Evolutionary conservation across 768 basidiomycete species (phyloP).

Genomic region (Butyriboletus loyo): DNA sequence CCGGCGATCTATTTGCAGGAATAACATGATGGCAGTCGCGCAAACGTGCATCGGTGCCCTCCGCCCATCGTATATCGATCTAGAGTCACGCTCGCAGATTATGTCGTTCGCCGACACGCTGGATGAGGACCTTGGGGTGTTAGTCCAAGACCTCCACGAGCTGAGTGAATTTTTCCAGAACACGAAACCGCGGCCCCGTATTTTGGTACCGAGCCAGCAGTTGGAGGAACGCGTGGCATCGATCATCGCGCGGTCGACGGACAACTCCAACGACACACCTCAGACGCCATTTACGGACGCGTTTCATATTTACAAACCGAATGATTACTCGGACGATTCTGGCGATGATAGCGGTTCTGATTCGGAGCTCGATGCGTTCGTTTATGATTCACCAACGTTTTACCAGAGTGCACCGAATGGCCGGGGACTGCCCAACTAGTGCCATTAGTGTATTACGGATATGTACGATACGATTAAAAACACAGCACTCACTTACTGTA

Average conservation of each 20-base stretch:
- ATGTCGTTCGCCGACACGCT: conserved; percentile 35
- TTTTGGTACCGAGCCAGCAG: conserved; percentile 52
- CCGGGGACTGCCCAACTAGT: conserved; percentile 13
- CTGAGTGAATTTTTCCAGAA: conserved; percentile 71
- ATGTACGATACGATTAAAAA: not conserved
- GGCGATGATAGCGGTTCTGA: conserved; percentile 41
- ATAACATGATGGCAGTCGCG: conserved; percentile 82
- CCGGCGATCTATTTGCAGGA: conserved; percentile 59
- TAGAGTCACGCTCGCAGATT: conserved; percentile 52
- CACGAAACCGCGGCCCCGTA: conserved; percentile 29
- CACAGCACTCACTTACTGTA: not conserved
- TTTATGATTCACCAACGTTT: conserved; percentile 53
- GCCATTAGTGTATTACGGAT: not conserved
- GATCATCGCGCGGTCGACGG: conserved; percentile 76
- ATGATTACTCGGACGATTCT: conserved; percentile 42
- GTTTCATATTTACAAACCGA: conserved; percentile 52
- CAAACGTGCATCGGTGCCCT: conserved; percentile 74
- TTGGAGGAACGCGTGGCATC: conserved; percentile 79
- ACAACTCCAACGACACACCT: conserved; percentile 51
- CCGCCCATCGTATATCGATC: conserved; percentile 69
- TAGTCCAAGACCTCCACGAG: conserved; percentile 76
- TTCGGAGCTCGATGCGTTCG: conserved; percentile 52
- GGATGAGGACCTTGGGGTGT: conserved; percentile 71
- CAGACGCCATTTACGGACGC: conserved; percentile 80
- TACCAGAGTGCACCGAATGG: conserved; percentile 50